Base-by-base conservation (phyloP, 306 rosid species). In the Prunus fruticosa region DNA sequence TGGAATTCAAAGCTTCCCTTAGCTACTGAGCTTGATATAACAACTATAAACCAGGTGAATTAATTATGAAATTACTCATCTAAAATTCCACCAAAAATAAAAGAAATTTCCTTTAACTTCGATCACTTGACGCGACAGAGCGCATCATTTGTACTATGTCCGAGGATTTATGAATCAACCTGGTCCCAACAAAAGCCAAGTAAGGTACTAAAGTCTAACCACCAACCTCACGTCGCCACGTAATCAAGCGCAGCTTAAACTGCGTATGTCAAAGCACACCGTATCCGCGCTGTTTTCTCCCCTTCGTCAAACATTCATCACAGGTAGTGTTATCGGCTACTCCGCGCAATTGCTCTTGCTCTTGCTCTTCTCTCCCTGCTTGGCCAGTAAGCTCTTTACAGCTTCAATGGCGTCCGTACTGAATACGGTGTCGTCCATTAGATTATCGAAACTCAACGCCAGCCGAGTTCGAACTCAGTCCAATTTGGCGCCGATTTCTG, bases 351-450 rank as follows among this genome's bases (percentile, higher is more conserved):
- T 5, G 38, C 38, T 32, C 73, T 46, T 12, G 45, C 71, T 67
- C 50, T 53, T 69, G 34, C 58, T 64, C 32, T 46, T 34, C 64
- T 74, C 73, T 56, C 65, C 23, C 25, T 8, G 27, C 27, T 6
- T 14, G 13, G 15, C 18, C 15, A 46, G 22, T 63, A 64, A 72
- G 71, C 52, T 52, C 71, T 54, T 22, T 70, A 7, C 56, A 34
- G 58, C 83, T 78, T 74, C 81, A 76, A 89, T 89, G 94, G 91
- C 90, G 81, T 85, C 87, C 32, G 25, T 86, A 43, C 79, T 86
- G 52, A 84, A 86, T 63, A 77, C 87, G 32, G 78, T 80, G 76
- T 74, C 90, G 1, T 85, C 87, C 13, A 23, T 69, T 23, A 68
- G 77, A 30, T 51, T 85, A 13, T 73, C 90, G 10, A 84, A 53